Evolutionary conservation across 768 basidiomycete genomes (phyloP), one percentile per base, ranked within the genome.

Genomic region (Podaxis sp.): DNA sequence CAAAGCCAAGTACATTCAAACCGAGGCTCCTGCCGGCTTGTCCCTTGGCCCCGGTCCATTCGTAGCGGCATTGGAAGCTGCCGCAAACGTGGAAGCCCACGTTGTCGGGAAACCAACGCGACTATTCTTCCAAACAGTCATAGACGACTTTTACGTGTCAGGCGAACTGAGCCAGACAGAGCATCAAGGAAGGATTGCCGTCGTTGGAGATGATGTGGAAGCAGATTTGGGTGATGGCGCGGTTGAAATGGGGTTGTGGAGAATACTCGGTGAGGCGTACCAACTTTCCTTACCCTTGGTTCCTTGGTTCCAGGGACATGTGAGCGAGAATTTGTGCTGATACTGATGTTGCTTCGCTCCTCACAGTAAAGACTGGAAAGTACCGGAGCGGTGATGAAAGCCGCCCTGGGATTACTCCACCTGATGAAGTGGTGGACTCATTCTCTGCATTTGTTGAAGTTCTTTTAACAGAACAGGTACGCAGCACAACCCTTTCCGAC

Each of bases 21-120:
- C 75, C 0, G 71, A 77, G 26, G 72, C 72, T 20, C 67, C 76
- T 4, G 78, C 83, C 33, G 83, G 78, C 0, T 77, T 90, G 6
- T 87, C 86, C 3, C 76, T 90, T 12, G 89, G 90, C 2, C 87
- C 88, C 0, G 89, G 90, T 0, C 87, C 89, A 2, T 91, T 91
- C 67, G 82, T 91, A 17, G 71, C 77, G 1, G 87, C 85, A 0
- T 77, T 91, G 13, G 88, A 90, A 67, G 71, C 74, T 15, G 87
- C 87, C 0, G 64, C 82, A 0, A 81, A 78, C 0, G 69, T 75
- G 38, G 65, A 77, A 11, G 85, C 87, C 0, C 78, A 78, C 50
- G 75, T 86, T 20, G 81, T 91, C 4, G 90, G 90, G 1, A 91
- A 91, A 68, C 89, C 89, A 0, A 80, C 79, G 0, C 75, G 75